Conservation (phyloP, 176 grass and related monocot genomes). For the Bromus sterilis region DNA sequence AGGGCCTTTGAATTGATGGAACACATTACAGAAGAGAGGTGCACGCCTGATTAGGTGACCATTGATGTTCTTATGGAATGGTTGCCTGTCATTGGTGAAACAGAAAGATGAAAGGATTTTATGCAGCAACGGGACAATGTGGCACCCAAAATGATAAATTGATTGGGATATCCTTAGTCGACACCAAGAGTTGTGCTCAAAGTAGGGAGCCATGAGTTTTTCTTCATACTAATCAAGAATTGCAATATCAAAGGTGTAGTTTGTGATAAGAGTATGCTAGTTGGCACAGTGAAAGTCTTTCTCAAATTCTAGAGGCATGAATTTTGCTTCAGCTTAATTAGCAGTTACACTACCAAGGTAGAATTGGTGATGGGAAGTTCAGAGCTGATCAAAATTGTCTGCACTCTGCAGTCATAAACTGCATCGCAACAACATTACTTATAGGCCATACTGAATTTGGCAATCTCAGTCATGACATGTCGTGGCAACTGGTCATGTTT, state of each 20-base stretch:
- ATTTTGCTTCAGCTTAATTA: neutral
- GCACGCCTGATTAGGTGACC: conserved; percentile 59
- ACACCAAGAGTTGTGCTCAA: neutral
- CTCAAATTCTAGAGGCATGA: neutral
- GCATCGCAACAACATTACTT: neutral
- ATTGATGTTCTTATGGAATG: conserved; percentile 71
- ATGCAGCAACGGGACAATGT: conserved; percentile 6
- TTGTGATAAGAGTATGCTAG: neutral
- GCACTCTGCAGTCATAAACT: neutral
- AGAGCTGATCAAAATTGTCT: neutral
- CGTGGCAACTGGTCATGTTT: neutral
- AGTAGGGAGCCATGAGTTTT: neutral
- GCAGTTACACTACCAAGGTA: neutral
- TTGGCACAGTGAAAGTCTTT: neutral
- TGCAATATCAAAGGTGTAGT: neutral
- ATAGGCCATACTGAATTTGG: neutral
- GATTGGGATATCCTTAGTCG: neutral
- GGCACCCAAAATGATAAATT: neutral
- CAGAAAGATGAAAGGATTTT: conserved; percentile 46
- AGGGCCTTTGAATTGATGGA: conserved; percentile 71
- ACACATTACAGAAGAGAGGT: conserved; percentile 49
- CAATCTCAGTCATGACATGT: neutral
- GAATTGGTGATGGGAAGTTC: neutral
- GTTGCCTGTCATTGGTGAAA: conserved; percentile 52
- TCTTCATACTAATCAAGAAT: neutral